Percentiles rank a stretch among this genome's conserved stretches.
phyloP scores from a whole-genome alignment of 129 eudicot species.

The Artemisia argyi region DNA sequence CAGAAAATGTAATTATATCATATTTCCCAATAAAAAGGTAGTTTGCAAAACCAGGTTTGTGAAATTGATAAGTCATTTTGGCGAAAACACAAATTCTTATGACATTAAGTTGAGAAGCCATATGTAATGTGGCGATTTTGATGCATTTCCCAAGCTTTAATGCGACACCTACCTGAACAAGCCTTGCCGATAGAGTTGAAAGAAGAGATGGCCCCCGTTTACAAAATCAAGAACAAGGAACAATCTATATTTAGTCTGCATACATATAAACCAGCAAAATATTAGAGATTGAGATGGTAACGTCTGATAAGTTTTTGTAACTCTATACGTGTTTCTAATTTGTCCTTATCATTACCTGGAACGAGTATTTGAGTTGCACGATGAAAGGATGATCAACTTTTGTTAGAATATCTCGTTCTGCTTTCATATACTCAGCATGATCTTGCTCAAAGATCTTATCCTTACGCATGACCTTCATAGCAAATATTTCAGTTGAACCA shows the following conservation, averaged over 20 bases:
- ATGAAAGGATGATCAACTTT: slow-evolving; percentile 82
- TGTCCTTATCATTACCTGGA: slow-evolving; percentile 58
- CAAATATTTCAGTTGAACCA: slow-evolving; percentile 66
- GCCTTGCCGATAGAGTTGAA: slow-evolving; percentile 80
- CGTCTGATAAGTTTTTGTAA: not conserved
- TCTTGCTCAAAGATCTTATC: slow-evolving; percentile 84
- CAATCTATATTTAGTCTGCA: slow-evolving; percentile 73
- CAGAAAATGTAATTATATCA: not conserved
- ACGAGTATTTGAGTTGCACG: slow-evolving; percentile 82
- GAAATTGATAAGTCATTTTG: too few relatives aligned
- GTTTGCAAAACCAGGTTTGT: too few relatives aligned
- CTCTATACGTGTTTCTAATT: too few relatives aligned
- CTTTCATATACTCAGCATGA: slow-evolving; percentile 86
- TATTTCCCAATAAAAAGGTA: not conserved
- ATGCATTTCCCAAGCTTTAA: not conserved
- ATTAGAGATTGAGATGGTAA: slow-evolving; percentile 4
- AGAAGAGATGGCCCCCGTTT: slow-evolving; percentile 88
- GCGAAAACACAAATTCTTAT: too few relatives aligned
- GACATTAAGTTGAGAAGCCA: too few relatives aligned
- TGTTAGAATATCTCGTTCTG: slow-evolving; percentile 83
- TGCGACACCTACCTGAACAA: slow-evolving; percentile 65
- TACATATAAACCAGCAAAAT: slow-evolving; percentile 15
- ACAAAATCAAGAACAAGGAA: slow-evolving; percentile 82
- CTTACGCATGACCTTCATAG: slow-evolving; percentile 92
- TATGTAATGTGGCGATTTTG: too few relatives aligned